Percentiles rank a stretch among this genome's conserved stretches.
These are phyloP conservation scores for Schwanniomyces polymorphus DNA, from an alignment of 805 yeast species.

Conservation along the genomic window DNA sequence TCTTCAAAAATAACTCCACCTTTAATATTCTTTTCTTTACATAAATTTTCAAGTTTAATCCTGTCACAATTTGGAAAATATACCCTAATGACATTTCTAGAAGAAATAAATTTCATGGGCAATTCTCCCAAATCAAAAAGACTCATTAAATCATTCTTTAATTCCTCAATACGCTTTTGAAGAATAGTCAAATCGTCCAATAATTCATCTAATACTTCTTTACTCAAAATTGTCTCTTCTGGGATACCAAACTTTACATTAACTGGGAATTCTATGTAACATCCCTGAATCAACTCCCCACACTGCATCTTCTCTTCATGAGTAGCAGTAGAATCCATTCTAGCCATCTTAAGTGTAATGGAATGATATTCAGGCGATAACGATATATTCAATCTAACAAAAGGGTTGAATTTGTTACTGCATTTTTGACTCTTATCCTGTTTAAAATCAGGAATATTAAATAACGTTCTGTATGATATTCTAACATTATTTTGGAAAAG, in stretches of 20 bases:
- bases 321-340: conserved; percentile 16
- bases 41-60: conserved; percentile 52
- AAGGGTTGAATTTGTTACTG: conserved; percentile 4
- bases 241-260: conserved; percentile 26
- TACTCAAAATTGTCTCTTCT: conserved; percentile 28
- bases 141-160: conserved; percentile 42
- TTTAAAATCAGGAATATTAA: conserved; percentile 6
- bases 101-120: conserved; percentile 51
- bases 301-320: conserved; percentile 12
- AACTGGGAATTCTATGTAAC: conserved; percentile 36
- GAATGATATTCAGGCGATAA: conserved; percentile 22
- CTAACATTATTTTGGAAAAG: conserved; percentile 17
- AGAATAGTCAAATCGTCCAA: conserved; percentile 56
- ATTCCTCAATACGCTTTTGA: conserved; percentile 40
- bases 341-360: conserved; percentile 19
- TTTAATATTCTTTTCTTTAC: conserved; percentile 59
- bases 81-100: conserved; percentile 45
- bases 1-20: conserved; percentile 54
- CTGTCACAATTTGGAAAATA: conserved; percentile 74
- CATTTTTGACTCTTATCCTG: neutral
- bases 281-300: conserved; percentile 18
- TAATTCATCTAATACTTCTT: conserved; percentile 44
- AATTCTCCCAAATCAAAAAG: conserved; percentile 65
- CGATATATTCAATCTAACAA: conserved; percentile 27
- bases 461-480: conserved; percentile 17